phyloP scores from a whole-genome alignment of 2,329 filamentous ascomycete species.

The Phyllosticta ampelicida region DNA sequence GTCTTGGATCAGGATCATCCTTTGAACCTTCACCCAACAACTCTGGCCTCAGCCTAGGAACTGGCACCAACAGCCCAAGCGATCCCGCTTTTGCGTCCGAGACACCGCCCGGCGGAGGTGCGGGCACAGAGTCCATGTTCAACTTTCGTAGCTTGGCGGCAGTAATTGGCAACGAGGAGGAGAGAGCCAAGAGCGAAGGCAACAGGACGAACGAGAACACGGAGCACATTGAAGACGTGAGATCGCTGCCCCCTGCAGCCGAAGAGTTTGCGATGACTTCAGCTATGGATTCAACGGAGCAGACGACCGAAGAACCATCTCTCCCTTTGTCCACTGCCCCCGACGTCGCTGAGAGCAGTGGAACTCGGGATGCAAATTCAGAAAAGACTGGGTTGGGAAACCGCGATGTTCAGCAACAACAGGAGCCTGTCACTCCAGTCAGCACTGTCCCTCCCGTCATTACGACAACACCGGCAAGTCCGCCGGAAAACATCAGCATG shows the following conservation, averaged over 20 bases:
- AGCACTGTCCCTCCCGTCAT: background rate
- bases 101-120: conserved; percentile 40
- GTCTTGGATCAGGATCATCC: conserved; percentile 30
- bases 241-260: background rate
- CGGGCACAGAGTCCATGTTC: conserved; percentile 66
- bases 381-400: background rate
- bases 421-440: background rate
- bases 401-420: background rate
- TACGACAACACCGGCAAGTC: background rate
- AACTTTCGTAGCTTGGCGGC: conserved; percentile 83
- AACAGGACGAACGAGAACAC: background rate
- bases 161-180: conserved; percentile 45
- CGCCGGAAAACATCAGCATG: background rate
- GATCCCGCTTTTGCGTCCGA: conserved; percentile 36
- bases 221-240: conserved; percentile 8
- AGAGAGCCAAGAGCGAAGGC: conserved; percentile 2
- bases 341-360: background rate
- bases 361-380: background rate
- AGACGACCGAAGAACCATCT: background rate
- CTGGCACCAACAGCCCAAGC: conserved; percentile 34
- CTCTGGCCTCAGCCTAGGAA: conserved; percentile 35
- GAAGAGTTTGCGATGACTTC: background rate
- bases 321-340: background rate
- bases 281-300: too few species aligned
- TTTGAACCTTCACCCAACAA: conserved; percentile 41